Conservation (phyloP, 768 basidiomycete species). For the Leccinum rimulosum region DNA sequence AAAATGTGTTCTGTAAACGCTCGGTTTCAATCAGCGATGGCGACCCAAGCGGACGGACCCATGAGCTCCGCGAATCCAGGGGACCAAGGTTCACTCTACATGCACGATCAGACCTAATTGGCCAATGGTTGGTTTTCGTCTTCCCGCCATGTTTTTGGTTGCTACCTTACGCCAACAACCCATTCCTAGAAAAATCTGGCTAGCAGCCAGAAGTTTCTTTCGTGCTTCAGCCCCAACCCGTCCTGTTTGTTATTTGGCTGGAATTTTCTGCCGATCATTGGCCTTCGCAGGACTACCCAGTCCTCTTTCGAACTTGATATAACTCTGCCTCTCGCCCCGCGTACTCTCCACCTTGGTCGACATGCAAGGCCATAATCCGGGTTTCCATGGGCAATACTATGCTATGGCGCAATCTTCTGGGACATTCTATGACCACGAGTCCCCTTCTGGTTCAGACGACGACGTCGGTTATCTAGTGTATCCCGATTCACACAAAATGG, state of each 20-base stretch:
- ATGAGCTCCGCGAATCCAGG: constrained; percentile 35
- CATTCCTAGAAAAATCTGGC: constrained; percentile 25
- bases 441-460: constrained; percentile 58
- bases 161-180: constrained; percentile 27
- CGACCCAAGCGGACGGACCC: constrained; percentile 23
- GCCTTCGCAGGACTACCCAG: constrained; percentile 15
- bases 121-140: constrained; percentile 24
- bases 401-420: constrained; percentile 28
- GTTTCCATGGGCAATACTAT: constrained; percentile 22
- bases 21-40: constrained; percentile 30
- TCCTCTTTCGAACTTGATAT: constrained; percentile 9
- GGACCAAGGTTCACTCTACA: constrained; percentile 27
- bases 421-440: constrained; percentile 43
- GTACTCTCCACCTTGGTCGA: constrained; percentile 8
- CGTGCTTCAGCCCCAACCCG: constrained; percentile 18
- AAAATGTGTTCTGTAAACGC: constrained; percentile 30
- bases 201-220: constrained; percentile 16
- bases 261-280: constrained; percentile 27
- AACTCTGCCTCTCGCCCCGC: constrained; percentile 2
- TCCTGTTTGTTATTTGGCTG: constrained; percentile 29
- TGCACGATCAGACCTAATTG: constrained; percentile 35
- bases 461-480: constrained; percentile 34
- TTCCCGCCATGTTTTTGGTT: constrained; percentile 34
- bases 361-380: constrained; percentile 31
- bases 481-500: constrained; percentile 39